Evolutionary conservation across 2,329 filamentous ascomycete species (phyloP), one percentile per base, ranked within the genome.

Genomic region (Aspergillus sp.): DNA sequence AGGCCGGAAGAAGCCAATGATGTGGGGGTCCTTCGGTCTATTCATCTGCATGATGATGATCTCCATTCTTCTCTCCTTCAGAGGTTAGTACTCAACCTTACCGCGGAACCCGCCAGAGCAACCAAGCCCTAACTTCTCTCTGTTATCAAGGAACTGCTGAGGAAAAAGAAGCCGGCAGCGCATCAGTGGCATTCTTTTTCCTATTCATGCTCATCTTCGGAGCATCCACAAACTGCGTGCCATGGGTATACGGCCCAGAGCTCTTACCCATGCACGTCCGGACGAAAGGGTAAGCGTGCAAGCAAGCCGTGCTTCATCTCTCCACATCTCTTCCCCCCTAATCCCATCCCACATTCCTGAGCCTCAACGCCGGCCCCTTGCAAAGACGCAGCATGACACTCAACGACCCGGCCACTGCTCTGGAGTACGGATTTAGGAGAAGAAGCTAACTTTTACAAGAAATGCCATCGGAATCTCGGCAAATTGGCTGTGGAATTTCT

Each of bases 401-500:
- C 34, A n/a, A n/a, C 34, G 12, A 11, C 26, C 15, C 32, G 24
- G 15, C 15, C 30, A 20, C 34, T 38, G 22, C 24, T 11, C 8
- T 6, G 17, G 30, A 17, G 18, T 38, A 38, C 39, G 43, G 17
- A 36, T 39, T 45, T 41, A 32, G 34, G n/a, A 55, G n/a, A 55
- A 30, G 42, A 39, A 49, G 13, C 52, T 44, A 51, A 51, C 38
- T 38, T 32, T n/a, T 42, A 43, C 42, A 41, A 68, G 66, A 32
- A 63, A 67, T 11, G 78, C 80, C 4, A 75, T 82, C 34, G 79
- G 78, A 1, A 79, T 80, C 30, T 78, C 75, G 0, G 72, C 75
- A 1, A 81, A 82, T 59, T 82, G 79, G 80, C 72, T 80, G 5
- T 78, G 75, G 72, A 81, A 81, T 61, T 81, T 81, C 60, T 76